Evolutionary conservation across 306 rosid species (phyloP), one percentile per base, ranked within the genome.

Genomic region (Vigna reflexopilosa): DNA sequence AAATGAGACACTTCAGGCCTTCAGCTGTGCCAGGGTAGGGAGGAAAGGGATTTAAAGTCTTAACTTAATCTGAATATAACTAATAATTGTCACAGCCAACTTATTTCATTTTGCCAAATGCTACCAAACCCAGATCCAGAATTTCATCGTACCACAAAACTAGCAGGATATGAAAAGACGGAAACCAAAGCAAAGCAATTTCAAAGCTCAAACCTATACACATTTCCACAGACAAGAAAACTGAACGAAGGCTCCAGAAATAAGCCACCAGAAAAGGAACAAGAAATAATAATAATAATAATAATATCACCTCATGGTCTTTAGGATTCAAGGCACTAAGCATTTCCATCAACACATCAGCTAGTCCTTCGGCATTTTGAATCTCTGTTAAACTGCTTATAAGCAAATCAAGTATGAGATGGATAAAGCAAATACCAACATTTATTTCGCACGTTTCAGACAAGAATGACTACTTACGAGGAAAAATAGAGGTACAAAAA

Each of bases 271-370:
- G 70, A 75, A 59, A 62, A 69, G 64, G 77, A 47, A 76, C 34
- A 5, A 56, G 38, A 26, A 32, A 30, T 11, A 32, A 63, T 19
- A 19, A 19, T n/a, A 16, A 61, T 1, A 62, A 17, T 36, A 5
- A 67, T 63, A 49, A 57, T 44, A 78, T 75, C 81, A 93, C 99
- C 98, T 86, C 85, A 30, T 90, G 88, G 45, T 83, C 93, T 84
- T 87, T 89, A 42, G 91, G 91, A 86, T 87, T 93, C 92, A 93
- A 87, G 24, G 92, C 98, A 69, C 83, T 82, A 67, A 96, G 97
- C 93, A 96, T 96, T 77, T 96, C 99, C 83, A 83, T 85, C 85
- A 96, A 88, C 55, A 96, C 91, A 86, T 91, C 94, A 48, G 93
- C 89, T 61, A 96, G 45, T 70, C 97, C 99, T 76, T 83, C 82